Conservation (phyloP, 2,329 filamentous ascomycete genomes). For the Aspergillus sp. region DNA sequence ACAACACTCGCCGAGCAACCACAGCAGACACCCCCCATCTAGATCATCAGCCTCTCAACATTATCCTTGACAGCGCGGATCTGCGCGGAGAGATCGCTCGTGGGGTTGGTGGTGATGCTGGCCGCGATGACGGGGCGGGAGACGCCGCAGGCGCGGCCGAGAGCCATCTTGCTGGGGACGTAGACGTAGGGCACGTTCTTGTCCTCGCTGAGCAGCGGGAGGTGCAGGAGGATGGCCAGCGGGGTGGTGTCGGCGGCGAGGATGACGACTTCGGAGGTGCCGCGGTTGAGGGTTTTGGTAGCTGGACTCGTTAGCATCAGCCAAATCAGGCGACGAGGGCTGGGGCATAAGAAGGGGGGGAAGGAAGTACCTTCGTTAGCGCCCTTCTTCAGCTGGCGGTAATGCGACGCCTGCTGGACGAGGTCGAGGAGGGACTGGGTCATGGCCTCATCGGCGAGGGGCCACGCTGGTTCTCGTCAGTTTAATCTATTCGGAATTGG, state of each 20-base stretch:
- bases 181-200: conserved; percentile 66
- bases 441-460: conserved; percentile 62
- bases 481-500: no score
- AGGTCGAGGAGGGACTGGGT: conserved; percentile 76
- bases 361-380: conserved; percentile 58
- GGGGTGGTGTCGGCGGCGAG: conserved; percentile 82
- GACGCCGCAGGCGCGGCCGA: conserved; percentile 85
- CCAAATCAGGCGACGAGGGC: no score
- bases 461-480: conserved; percentile 47
- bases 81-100: conserved; percentile 74
- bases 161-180: conserved; percentile 68
- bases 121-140: conserved; percentile 77
- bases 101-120: conserved; percentile 86
- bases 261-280: conserved; percentile 80
- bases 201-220: conserved; percentile 76
- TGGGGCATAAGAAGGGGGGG: not conserved
- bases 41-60: conserved; percentile 93
- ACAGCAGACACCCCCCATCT: no score
- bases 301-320: conserved; percentile 24
- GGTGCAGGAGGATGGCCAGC: conserved; percentile 77
- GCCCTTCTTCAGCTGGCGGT: conserved; percentile 74
- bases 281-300: conserved; percentile 84
- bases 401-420: conserved; percentile 57
- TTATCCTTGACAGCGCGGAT: conserved; percentile 87
- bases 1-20: no score